Evolutionary conservation across 2,329 filamentous ascomycete species (phyloP).

Genomic region (Xylariales sp.): DNA sequence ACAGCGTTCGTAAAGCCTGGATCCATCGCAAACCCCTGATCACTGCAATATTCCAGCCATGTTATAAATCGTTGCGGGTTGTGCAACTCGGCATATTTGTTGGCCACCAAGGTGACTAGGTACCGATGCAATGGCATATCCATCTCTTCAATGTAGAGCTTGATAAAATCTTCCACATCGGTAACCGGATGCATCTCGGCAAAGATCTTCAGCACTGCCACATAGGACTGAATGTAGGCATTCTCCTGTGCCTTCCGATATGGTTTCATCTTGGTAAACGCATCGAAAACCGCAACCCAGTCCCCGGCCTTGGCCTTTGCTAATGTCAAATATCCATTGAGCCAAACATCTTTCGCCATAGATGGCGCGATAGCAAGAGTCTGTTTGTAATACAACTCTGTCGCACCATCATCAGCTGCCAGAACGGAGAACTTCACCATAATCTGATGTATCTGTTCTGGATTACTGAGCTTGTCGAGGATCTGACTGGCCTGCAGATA

Average conservation of each 20-base stretch:
- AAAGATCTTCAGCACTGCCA: slow-evolving; percentile 34
- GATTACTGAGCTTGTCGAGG: slow-evolving; percentile 16
- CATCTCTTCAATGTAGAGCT: slow-evolving; percentile 28
- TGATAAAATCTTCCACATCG: slow-evolving; percentile 35
- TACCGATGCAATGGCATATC: slow-evolving; percentile 28
- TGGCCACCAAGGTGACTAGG: slow-evolving; percentile 37
- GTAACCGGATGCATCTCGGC: slow-evolving; percentile 29
- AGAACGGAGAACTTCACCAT: slow-evolving; percentile 36
- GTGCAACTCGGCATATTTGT: slow-evolving; percentile 34
- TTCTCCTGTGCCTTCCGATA: slow-evolving; percentile 7
- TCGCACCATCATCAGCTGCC: slow-evolving; percentile 24
- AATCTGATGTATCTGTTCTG: slow-evolving; percentile 28
- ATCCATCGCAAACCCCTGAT: slow-evolving; percentile 29
- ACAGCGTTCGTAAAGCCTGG: slow-evolving; percentile 34
- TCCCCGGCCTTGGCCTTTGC: slow-evolving; percentile 32
- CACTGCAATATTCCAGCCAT: slow-evolving; percentile 36
- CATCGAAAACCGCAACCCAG: slow-evolving; percentile 32
- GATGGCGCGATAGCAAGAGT: slow-evolving; percentile 19
- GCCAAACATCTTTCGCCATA: slow-evolving; percentile 23
- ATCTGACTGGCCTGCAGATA: slow-evolving; percentile 17
- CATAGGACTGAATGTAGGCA: slow-evolving; percentile 27
- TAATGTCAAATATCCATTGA: slow-evolving; percentile 31
- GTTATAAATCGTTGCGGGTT: slow-evolving; percentile 31
- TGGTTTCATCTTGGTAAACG: slow-evolving; percentile 23
- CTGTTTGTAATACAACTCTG: slow-evolving; percentile 23